Base-by-base conservation (phyloP, 1,284 basidiomycete genomes). In the Ceratobasidium sp. region DNA sequence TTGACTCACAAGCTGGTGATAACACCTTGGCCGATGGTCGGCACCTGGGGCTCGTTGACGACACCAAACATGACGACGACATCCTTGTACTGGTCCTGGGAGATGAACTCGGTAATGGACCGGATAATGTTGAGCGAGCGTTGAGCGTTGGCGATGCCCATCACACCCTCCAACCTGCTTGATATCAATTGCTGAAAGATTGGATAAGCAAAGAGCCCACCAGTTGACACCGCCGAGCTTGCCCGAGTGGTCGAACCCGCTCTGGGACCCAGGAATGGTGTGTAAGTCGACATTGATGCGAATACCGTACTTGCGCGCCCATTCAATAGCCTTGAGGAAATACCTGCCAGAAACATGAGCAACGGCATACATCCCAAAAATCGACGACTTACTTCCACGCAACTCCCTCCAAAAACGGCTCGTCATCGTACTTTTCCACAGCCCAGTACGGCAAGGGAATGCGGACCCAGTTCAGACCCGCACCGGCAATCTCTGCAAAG, bases 51-150 rank as follows among this genome's bases (percentile, higher is more conserved):
- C 70, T 79, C 79, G 69, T 79, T 79, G 51, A 78, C 87, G 78
- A 95, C 87, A 56, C 92, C 91, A 79, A 96, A 95, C 86, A 97
- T 91, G n/a, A 89, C 87, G 32, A 97, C 90, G 51, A 97, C 94
- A 82, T 93, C 88, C 77, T 86, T 87, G 83, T 96, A 96, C 83
- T 97, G 89, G 2, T 92, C 91, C 82, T 97, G 95, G n/a, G 92
- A 91, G 81, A 98, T 94, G 84, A 97, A 98, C 84, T 98, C 92
- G 49, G 94, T 90, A 57, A 98, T 82, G 76, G 94, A 90, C 64
- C 95, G 91, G 80, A 98, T 93, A 82, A 95, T 92, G 82, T 97
- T 93, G 74, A 98, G 88, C 25, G 92, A 88, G 25, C 97, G 91
- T 82, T 98, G 93, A 49, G 94, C 96, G 80, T 98, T 98, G 77